Percentiles rank a stretch among this genome's conserved stretches.
phyloP scores from a whole-genome alignment of 1,139 yeast species.

The Debaryomyces psychrophilus region DNA sequence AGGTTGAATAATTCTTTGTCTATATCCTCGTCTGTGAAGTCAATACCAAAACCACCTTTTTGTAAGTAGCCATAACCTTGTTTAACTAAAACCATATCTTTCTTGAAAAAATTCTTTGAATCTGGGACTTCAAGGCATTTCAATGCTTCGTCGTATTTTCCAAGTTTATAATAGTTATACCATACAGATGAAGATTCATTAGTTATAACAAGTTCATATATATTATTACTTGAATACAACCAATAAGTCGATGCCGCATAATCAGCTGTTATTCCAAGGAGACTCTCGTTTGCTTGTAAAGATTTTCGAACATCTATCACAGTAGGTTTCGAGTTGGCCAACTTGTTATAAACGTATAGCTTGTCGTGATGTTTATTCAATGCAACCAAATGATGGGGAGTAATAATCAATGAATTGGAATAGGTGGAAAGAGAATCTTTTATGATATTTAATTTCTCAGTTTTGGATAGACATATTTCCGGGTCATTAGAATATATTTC shows the following conservation, averaged over 20 bases:
- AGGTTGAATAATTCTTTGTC: slow-evolving; percentile 21
- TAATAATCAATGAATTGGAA: slow-evolving; percentile 20
- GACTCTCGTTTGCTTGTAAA: slow-evolving; percentile 32
- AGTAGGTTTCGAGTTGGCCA: slow-evolving; percentile 21
- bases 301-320: slow-evolving; percentile 14
- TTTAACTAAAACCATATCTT: slow-evolving; percentile 59
- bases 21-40: slow-evolving; percentile 18
- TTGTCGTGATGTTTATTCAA: slow-evolving; percentile 19
- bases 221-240: slow-evolving; percentile 23
- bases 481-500: slow-evolving; percentile 31
- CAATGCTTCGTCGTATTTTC: slow-evolving; percentile 72
- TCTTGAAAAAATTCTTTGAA: slow-evolving; percentile 31
- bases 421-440: neutral
- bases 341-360: slow-evolving; percentile 29
- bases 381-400: slow-evolving; percentile 32
- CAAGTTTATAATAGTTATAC: slow-evolving; percentile 66
- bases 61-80: slow-evolving; percentile 65
- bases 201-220: slow-evolving; percentile 58
- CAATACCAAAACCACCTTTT: slow-evolving; percentile 45
- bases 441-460: slow-evolving; percentile 17
- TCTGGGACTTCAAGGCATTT: slow-evolving; percentile 38
- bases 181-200: slow-evolving; percentile 78
- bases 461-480: slow-evolving; percentile 28
- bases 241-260: slow-evolving; percentile 35
- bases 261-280: slow-evolving; percentile 67